Evolutionary conservation across 1,139 yeast genomes (phyloP).

Genomic region (Hyphopichia pseudoburtonii): DNA sequence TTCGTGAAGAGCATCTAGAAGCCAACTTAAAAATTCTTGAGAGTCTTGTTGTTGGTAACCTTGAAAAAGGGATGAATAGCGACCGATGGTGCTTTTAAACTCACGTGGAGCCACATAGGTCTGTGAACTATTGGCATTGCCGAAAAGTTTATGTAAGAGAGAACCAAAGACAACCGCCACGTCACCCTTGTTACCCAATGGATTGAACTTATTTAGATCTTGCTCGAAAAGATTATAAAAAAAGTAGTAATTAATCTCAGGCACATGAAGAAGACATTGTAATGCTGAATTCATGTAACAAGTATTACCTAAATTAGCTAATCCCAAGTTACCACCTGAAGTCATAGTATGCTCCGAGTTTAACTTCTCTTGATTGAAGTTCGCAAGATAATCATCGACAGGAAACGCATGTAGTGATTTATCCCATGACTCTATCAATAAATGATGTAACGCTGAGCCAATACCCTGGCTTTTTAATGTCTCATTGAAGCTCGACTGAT

Average conservation of each 20-base stretch:
- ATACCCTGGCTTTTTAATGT: slow-evolving; percentile 36
- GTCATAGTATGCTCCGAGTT: slow-evolving; percentile 14
- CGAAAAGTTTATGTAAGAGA: slow-evolving; percentile 61
- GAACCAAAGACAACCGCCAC: slow-evolving; percentile 75
- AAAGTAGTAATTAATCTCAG: slow-evolving; percentile 79
- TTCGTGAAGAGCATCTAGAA: slow-evolving; percentile 90
- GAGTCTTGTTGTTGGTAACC: slow-evolving; percentile 95
- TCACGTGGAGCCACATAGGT: slow-evolving; percentile 62
- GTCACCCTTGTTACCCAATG: slow-evolving; percentile 75
- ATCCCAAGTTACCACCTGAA: slow-evolving; percentile 52
- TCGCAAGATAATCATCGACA: slow-evolving; percentile 24
- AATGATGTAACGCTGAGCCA: slow-evolving; percentile 20
- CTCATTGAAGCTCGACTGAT: slow-evolving; percentile 20
- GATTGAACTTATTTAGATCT: slow-evolving; percentile 75
- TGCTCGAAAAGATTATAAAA: slow-evolving; percentile 55
- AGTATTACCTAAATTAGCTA: slow-evolving; percentile 85
- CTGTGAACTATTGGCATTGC: slow-evolving; percentile 11
- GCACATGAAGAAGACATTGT: slow-evolving; percentile 86
- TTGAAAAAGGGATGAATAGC: slow-evolving; percentile 76
- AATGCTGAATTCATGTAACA: slow-evolving; percentile 97
- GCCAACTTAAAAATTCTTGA: slow-evolving; percentile 88
- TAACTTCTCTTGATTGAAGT: slow-evolving; percentile 17
- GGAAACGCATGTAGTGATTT: slow-evolving; percentile 24
- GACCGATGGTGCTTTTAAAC: slow-evolving; percentile 78
- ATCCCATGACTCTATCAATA: slow-evolving; percentile 35